Base-by-base conservation (phyloP, 306 rosid genomes). In the Astragalus glycyphyllos region DNA sequence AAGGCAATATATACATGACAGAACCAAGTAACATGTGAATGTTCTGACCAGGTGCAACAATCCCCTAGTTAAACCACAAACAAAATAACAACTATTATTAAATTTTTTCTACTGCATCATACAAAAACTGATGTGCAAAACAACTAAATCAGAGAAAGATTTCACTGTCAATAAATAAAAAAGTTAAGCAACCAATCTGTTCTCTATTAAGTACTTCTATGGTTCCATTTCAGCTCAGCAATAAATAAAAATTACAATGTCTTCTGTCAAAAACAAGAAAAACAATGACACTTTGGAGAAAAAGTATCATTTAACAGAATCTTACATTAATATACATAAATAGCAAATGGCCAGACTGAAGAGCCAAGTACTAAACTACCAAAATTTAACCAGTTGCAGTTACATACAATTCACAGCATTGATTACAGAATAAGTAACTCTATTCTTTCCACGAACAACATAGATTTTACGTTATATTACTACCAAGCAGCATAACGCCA, bases 61-160 rank as follows among this genome's bases (percentile, higher is more conserved):
- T 83, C 83, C 83, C 96, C 96, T 94, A 84, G 13, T 78, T 44
- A 70, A 81, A 50, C 60, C 60, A 74, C 23, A 85, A 80, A 77
- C 12, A 53, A 32, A 65, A 26, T 2, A 26, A 26, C 31, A 26
- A 26, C 1, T 26, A 26, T 26, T 26, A 26, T 26, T 26, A 26
- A 26, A 26, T 2, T 20, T 0, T 26, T 26, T 26, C 31, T 26
- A 26, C 31, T 26, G 3, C 45, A 8, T 42, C 29, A 62, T 9
- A 16, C 8, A 45, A 11, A 69, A 45, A 70, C 20, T 26, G 38
- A 53, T 11, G 41, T 49, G 40, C 55, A 64, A 59, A 76, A 74
- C 79, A 81, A 59, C 20, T 49, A 42, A 38, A 48, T 44, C 53
- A 65, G 4, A 38, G 9, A 69, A 77, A 34, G 67, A 20, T 14